These are phyloP conservation scores for Microcyclospora pomicola DNA, from an alignment of 2,329 filamentous ascomycete species.

Conservation along the genomic window DNA sequence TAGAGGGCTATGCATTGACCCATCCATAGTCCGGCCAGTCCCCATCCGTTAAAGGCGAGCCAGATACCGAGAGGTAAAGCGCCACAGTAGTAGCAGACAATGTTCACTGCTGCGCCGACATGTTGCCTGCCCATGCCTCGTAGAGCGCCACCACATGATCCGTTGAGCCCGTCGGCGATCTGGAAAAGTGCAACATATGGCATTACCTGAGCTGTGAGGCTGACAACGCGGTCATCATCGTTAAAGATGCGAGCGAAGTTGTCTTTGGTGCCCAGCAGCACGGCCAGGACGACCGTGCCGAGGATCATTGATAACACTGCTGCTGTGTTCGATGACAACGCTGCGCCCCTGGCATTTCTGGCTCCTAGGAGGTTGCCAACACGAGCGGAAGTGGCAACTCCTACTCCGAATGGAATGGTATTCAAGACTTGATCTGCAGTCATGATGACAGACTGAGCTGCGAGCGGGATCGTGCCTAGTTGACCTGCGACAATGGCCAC, in stretches of 20 bases:
- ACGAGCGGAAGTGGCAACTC: constrained; percentile 64
- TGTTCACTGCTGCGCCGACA: constrained; percentile 68
- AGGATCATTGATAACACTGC: constrained; percentile 58
- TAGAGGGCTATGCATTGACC: constrained; percentile 53
- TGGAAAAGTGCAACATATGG: constrained; percentile 82
- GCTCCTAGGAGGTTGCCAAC: constrained; percentile 71
- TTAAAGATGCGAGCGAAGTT: constrained; percentile 72
- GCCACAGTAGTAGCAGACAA: constrained; percentile 71
- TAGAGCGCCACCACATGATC: constrained; percentile 66
- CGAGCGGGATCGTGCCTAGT: constrained; percentile 63
- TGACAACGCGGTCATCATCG: constrained; percentile 56
- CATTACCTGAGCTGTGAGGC: constrained; percentile 61
- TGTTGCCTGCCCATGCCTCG: constrained; percentile 79
- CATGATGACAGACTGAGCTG: constrained; percentile 81
- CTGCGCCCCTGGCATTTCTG: constrained; percentile 49
- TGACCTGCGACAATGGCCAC: constrained; percentile 70
- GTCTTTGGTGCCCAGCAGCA: constrained; percentile 57
- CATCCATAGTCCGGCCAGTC: constrained; percentile 65
- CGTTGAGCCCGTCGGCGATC: constrained; percentile 77
- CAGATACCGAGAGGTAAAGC: constrained; percentile 71
- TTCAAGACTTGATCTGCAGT: constrained; percentile 59
- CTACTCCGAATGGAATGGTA: constrained; percentile 75
- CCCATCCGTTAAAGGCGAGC: constrained; percentile 78
- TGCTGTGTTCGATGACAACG: constrained; percentile 59
- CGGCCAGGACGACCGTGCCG: constrained; percentile 51